Evolutionary conservation across 495 filamentous ascomycete species (phyloP), one percentile per base, ranked within the genome.

Genomic region (Penicillium psychrofluorescens): DNA sequence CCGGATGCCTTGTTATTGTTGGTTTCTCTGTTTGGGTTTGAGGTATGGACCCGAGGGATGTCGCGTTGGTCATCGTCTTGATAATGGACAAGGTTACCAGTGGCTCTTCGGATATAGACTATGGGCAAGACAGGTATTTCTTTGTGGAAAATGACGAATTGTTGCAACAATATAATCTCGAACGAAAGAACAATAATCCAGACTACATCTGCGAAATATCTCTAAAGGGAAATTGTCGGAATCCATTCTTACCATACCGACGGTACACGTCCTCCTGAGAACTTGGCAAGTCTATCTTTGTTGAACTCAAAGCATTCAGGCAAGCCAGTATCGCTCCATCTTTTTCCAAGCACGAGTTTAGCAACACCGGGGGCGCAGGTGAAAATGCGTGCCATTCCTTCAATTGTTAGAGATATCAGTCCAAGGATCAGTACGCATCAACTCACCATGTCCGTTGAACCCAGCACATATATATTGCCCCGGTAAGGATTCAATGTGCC

Each of bases 401-500:
- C 11, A 6, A 10, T 16, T n/a, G 41, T 29, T 10, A 8, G 32
- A 38, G 35, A 31, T 4, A 22, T 37, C 29, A 33, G 12, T 11
- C 1, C 13, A 10, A 44, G 22, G 31, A 5, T 34, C 9, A 8
- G 12, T 14, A 11, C 3, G 11, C 2, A 11, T 10, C 36, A 15
- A 40, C 54, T 22, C 34, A 56, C 61, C 61, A 50, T 64, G 61
- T 0, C 61, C 61, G 41, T 62, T 62, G 32, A 64, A 64, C 8
- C 61, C 61, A 12, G 61, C 61, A 50, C 61, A 64, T 5, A 64
- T 55, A 38, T 54, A 64, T 16, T 64, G 61, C 7, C 61, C 61
- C 10, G 53, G 51, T 0, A 59, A 40, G 0, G 48, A 49, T 7
- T 56, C 54, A 29, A 64, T 57, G 0, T 49, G 43, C 1, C 61